Evolutionary conservation across 345 rosid species (phyloP), one percentile per base, ranked within the genome.

Genomic region (Rhizophora apiculata): DNA sequence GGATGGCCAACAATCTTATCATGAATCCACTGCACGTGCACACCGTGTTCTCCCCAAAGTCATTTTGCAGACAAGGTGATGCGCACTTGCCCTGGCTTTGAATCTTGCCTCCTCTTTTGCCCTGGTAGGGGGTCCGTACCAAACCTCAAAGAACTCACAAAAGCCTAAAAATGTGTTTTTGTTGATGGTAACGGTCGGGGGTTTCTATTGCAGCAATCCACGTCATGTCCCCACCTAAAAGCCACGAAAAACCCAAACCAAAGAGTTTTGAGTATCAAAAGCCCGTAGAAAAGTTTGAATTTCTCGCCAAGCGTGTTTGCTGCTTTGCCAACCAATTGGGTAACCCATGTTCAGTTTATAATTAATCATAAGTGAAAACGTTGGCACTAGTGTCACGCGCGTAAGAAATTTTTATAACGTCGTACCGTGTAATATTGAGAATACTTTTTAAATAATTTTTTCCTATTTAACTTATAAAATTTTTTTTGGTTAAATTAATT

Each of bases 1-100:
- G 71, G 61, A 58, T 37, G 81, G 81, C 46, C 74, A 72, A 68
- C 27, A 54, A 64, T 64, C 57, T 68, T 24, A 61, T 71, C 56
- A 59, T 62, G 21, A 49, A 36, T 32, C 73, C 53, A 78, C 62
- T 66, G 74, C 86, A 78, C 84, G 84, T 80, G 86, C 67, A 69
- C 72, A 69, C 72, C 81, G 63, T 73, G 67, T 64, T 59, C 58
- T 52, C 52, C 27, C 62, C 16, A 30, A 3, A 8, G 36, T 29
- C 1, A n/a, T 11, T 11, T 24, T 18, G 27, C 43, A 34, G 74
- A 63, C 62, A 67, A 19, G 77, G 29, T 21, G 31, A 64, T 49
- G 16, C 34, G 15, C 32, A 43, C 11, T 29, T 37, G 10, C 31
- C 72, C 37, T 76, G 63, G 5, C 30, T 8, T 21, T 24, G 60